These are phyloP conservation scores for Malus hybrid DNA, from an alignment of 331 rosid species.

Conservation along the genomic window DNA sequence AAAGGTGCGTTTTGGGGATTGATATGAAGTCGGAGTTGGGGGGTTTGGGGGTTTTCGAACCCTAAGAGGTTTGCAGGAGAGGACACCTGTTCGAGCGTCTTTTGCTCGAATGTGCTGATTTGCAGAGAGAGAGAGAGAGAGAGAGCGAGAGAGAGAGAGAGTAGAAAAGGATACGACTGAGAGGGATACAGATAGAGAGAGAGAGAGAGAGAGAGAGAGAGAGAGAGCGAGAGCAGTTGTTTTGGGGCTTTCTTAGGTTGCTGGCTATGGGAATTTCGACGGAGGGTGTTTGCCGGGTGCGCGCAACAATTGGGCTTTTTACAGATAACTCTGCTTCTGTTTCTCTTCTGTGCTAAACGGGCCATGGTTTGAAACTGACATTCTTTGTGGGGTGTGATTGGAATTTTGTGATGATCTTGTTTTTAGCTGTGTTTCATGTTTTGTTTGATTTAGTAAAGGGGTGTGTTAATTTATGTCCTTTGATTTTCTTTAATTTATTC, in stretches of 20 bases:
- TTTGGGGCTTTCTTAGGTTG: not conserved
- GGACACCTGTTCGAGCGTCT: slow-evolving; percentile 28
- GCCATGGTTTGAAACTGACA: not conserved
- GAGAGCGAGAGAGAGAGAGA: slow-evolving; percentile 17
- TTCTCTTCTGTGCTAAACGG: not conserved
- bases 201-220: not conserved
- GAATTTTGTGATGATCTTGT: not conserved
- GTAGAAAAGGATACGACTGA: slow-evolving; percentile 11
- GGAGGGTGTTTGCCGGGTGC: not conserved
- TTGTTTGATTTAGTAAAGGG: too few species aligned
- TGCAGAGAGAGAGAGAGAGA: slow-evolving; percentile 13
- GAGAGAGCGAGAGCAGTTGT: not conserved
- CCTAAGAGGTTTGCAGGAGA: slow-evolving; percentile 20
- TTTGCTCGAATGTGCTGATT: slow-evolving; percentile 28
- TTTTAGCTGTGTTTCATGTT: not conserved
- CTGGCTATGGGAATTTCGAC: not conserved
- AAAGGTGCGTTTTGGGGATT: not conserved
- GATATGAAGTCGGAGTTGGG: slow-evolving; percentile 1
- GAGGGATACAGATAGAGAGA: not conserved
- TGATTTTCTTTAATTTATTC: not conserved
- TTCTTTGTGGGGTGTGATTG: not conserved
- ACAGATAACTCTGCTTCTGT: not conserved
- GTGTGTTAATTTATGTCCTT: not conserved
- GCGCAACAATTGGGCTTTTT: not conserved
- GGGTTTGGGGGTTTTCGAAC: slow-evolving; percentile 6